Base-by-base conservation (phyloP, 352 stramenopile species). In the Phytophthora quininea region DNA sequence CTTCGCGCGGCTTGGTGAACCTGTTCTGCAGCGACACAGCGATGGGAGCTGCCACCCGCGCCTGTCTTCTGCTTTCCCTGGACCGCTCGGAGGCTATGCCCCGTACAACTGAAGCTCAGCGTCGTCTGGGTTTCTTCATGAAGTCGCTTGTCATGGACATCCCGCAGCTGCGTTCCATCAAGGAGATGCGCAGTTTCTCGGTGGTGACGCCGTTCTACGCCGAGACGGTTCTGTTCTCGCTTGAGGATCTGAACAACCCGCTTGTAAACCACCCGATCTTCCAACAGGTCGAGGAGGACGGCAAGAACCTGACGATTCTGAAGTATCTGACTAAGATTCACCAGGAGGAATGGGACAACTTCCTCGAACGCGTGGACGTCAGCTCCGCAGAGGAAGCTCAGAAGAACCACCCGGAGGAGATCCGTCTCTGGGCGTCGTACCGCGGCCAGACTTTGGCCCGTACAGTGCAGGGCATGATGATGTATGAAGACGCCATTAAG, bases 141-240 rank as follows among this genome's bases (percentile, higher is more conserved):
- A 92, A 95, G 65, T 95, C 86, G 33, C 70, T 95, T 8, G 80
- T 91, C 1, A 95, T 95, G 86, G 86, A 95, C 45, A 95, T 95
- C 49, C 86, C 86, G 2, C 82, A 92, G 65, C 69, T 95, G 12
- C 75, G 77, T 12, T 80, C 85, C 24, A 95, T 95, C 62, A 92
- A 92, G 58, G 86, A 93, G 53, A 93, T 93, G 85, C 85, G 79
- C 10, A 93, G 85, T 60, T 95, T 95, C 64, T 93, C 83, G 29
- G 86, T 95, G 37, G 84, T 95, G 58, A 95, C 86, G 19, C 86
- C 86, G 43, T 95, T 93, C 62, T 95, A 95, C 68, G 76, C 74
- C n/a, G 86, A 95, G 58, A 89, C 79, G 2, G 86, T 95, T 29
- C 62, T 95, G 48, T 93, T 92, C 51, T 95, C 86, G 47, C 55